Percentiles rank a stretch among this genome's conserved stretches.
phyloP scores from a whole-genome alignment of 1,139 yeast species.

The Waltiozyma sp. region DNA sequence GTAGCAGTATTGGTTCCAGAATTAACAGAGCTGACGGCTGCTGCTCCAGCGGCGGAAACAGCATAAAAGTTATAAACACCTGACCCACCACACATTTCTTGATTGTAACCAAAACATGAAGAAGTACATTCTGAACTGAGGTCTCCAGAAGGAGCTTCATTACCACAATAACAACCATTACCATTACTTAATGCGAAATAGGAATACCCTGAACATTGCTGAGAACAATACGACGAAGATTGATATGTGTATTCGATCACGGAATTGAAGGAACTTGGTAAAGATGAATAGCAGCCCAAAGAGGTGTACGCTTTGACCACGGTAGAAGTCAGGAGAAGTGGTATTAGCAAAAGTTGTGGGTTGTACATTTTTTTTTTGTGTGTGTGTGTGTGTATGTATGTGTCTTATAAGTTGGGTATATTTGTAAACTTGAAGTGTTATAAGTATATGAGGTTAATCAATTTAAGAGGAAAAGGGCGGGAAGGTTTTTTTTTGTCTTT shows the following conservation, averaged over 20 bases:
- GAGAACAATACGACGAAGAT: conserved; percentile 37
- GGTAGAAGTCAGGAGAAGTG: not conserved
- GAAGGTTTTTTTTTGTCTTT: no score
- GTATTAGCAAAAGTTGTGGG: not conserved
- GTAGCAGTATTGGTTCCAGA: conserved; percentile 4
- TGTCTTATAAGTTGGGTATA: no score
- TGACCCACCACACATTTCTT: conserved; percentile 47
- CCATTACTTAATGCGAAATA: conserved; percentile 55
- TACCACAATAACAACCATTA: conserved; percentile 55
- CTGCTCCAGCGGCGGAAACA: conserved; percentile 20
- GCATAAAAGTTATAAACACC: conserved; percentile 30
- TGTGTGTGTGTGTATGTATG: no score
- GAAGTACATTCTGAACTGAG: conserved; percentile 29
- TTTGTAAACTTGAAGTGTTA: no score
- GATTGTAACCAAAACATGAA: conserved; percentile 41
- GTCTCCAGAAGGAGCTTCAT: conserved; percentile 33
- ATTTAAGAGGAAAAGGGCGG: no score
- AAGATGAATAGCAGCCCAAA: conserved; percentile 23
- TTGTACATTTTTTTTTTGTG: not conserved
- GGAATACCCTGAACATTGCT: conserved; percentile 34
- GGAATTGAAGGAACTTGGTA: conserved; percentile 24
- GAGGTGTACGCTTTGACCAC: not conserved
- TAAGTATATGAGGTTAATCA: no score
- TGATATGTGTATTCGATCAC: conserved; percentile 36
- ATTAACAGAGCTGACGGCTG: conserved; percentile 2